Evolutionary conservation across 441 rosid species (phyloP), one percentile per base, ranked within the genome.

Genomic region (Aleurites moluccanus): DNA sequence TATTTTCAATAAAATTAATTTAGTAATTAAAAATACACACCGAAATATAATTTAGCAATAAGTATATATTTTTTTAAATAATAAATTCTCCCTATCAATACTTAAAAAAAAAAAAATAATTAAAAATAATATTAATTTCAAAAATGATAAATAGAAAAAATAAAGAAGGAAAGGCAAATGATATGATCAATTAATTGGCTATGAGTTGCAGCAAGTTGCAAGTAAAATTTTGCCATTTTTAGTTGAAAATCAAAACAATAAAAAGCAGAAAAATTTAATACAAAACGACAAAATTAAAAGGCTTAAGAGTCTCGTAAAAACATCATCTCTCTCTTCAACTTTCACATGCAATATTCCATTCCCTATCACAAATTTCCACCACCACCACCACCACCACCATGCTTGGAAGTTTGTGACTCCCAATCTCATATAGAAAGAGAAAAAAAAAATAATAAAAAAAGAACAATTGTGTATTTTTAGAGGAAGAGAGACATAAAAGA

Each of bases 331-430:
- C 42, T 28, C 67, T 38, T 45, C 81, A 75, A 77, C 70, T 73
- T 71, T 79, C 74, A 45, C 73, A 44, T 77, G 75, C 75, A 77
- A 70, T 75, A 70, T 72, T 78, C 77, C 50, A 80, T 76, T 80
- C 74, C 72, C 62, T 52, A 13, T 8, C 64, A 49, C 55, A 63
- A 72, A 59, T 74, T 81, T 76, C 78, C 77, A 75, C 55, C 63
- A 57, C 64, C 65, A 76, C 69, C 70, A n/a, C 61, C 73, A 47
- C 68, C 20, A 5, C 38, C 38, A 38, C 40, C 71, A 33, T 70
- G 13, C 59, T 59, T 23, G 7, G 80, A 64, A 70, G 49, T 67
- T 73, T 75, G 69, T 38, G 66, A 64, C 78, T 60, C 8, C 75
- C 80, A 77, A 64, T 65, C 76, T 57, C 61, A 65, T 3, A 56